Evolutionary conservation across 495 filamentous ascomycete genomes (phyloP), one percentile per base, ranked within the genome.

Genomic region (Tuber brumale): DNA sequence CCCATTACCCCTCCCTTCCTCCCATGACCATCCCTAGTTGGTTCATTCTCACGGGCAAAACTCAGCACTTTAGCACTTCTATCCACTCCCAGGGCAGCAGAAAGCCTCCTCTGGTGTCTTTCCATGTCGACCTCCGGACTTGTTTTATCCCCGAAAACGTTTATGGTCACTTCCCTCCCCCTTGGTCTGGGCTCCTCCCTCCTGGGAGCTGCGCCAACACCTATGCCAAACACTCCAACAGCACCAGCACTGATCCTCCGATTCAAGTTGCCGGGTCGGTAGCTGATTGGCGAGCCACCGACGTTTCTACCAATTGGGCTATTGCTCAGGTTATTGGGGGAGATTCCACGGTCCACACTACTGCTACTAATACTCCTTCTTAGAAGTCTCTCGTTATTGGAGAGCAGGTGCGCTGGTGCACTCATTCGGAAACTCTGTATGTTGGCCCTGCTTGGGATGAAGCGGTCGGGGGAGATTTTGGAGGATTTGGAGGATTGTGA

Each of bases 51-150:
- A 51, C 73, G 43, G 14, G 74, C 76, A 75, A 88, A 73, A 85
- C 86, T 69, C 94, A 86, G 12, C 92, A 85, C 79, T 89, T 87
- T 73, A 85, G 85, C 44, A 88, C 85, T 72, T 71, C 88, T 89
- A 81, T 98, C 92, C 75, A 98, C 86, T n/a, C 92, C 91, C 27
- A 97, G 87, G 7, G 95, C 95, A 48, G 92, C 84, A 14, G 96
- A 95, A 51, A 98, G 81, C 27, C 95, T 89, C 48, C 88, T 88
- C 79, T 94, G 90, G 80, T 96, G 91, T 70, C 87, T 90, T 70
- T 91, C 89, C 43, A 85, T 80, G 69, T 93, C 89, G 39, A 91
- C 88, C 48, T 88, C 86, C 3, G 81, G 79, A 45, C 61, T 80
- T 23, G 74, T 74, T 70, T 77, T 81, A 42, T 83, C 74, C 23